Base-by-base conservation (phyloP, 1,284 basidiomycete genomes). In the Ganoderma sinense region DNA sequence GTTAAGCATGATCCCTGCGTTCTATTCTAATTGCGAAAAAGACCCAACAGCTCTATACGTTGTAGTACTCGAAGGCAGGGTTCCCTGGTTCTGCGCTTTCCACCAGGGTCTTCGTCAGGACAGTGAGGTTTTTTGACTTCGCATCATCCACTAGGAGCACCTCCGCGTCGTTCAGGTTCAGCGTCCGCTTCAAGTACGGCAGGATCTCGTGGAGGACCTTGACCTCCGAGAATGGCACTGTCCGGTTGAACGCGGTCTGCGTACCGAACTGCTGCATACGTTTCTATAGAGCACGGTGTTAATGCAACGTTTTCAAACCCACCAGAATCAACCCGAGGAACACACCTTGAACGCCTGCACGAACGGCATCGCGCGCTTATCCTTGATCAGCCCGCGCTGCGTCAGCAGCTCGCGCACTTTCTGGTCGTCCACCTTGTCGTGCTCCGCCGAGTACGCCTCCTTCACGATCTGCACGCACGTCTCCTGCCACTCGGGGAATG, bases 351-450 rank as follows among this genome's bases (percentile, higher is more conserved):
- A 93, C 36, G 87, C 83, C 75, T 97, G 94, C 67, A 97, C 90
- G 84, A 98, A 99, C 41, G 97, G 97, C 97, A 99, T 99, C 56
- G 89, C 89, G 71, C 92, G 91, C 86, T 99, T 99, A 83, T 99
- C 96, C 88, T 98, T 98, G 82, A 96, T 91, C 81, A 98, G 80
- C 16, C 95, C 96, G n/a, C 86, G 88, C 78, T 89, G 86, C 14
- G 86, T 88, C 74, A 99, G 82, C 70, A 89, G 79, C 77, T 91
- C 85, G 77, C 92, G 88, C 71, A 98, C 88, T 80, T 91, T 92
- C 63, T 84, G 90, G 78, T 99, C 97, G 80, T 99, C 95, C 53
- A 98, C 91, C 75, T 85, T 88, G 71, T 90, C 88, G 31, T 84
- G 84, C 64, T 83, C 82, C 64, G 84, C 84, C 71, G 87, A 84